Conservation (phyloP, 495 filamentous ascomycete genomes). For the Podospora pseudopauciseta region DNA sequence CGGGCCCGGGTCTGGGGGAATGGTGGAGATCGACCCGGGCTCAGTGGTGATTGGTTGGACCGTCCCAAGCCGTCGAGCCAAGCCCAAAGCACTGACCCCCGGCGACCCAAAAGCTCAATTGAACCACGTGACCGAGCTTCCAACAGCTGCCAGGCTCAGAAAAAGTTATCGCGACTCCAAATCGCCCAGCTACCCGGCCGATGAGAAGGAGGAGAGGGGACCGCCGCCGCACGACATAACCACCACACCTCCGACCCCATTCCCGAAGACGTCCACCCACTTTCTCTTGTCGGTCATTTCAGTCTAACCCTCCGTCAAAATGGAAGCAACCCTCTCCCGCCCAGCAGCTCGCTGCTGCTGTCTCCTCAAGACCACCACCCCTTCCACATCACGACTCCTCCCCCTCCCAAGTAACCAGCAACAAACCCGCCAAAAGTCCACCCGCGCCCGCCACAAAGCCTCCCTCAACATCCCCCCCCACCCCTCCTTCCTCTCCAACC, state of each 20-base stretch:
- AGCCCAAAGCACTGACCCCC: background rate
- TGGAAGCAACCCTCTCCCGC: conserved; percentile 19
- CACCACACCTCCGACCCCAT: background rate
- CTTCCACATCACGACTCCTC: conserved; percentile 38
- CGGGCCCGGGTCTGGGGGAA: conserved; percentile 8
- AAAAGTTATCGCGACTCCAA: conserved; percentile 23
- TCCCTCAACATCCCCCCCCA: conserved; percentile 70
- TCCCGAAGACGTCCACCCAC: background rate
- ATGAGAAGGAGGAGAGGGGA: conserved; percentile 16
- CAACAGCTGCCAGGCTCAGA: conserved; percentile 1
- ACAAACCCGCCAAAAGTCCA: conserved; percentile 61
- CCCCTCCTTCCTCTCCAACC: conserved; percentile 58
- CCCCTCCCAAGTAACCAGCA: conserved; percentile 35
- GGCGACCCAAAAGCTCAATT: background rate
- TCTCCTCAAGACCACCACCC: conserved; percentile 14
- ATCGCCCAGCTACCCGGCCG: conserved; percentile 12
- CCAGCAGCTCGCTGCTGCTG: conserved; percentile 22
- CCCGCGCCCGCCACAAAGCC: conserved; percentile 65
- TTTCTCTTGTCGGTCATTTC: background rate
- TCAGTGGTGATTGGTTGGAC: conserved; percentile 9
- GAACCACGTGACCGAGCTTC: conserved; percentile 17
- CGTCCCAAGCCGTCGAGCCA: background rate
- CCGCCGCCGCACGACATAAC: conserved; percentile 6
- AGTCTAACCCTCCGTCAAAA: background rate
- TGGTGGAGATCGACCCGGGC: conserved; percentile 3